phyloP scores from a whole-genome alignment of 176 grass and related monocot species.

The Juncus inflexus region DNA sequence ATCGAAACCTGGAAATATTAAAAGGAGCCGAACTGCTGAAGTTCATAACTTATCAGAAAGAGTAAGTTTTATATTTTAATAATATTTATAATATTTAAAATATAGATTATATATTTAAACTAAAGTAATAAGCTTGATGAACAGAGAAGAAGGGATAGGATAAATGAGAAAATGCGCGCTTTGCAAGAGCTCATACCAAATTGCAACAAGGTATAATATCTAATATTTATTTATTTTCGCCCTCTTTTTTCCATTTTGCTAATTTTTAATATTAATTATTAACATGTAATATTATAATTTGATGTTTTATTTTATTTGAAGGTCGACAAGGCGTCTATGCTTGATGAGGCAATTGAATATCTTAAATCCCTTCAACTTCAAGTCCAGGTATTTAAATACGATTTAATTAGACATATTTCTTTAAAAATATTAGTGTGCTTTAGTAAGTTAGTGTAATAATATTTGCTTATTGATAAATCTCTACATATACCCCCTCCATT shows the following conservation, averaged over 20 bases:
- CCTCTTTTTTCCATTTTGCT: conserved; percentile 4
- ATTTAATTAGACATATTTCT: no score
- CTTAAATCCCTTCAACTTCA: conserved; percentile 26
- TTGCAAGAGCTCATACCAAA: conserved; percentile 30
- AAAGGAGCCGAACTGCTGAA: conserved; percentile 66
- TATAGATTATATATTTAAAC: neutral
- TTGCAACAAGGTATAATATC: conserved; percentile 19
- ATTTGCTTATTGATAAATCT: no score
- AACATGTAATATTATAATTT: neutral
- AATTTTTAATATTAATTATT: neutral
- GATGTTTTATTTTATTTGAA: conserved; percentile 8
- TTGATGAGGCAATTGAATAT: conserved; percentile 28
- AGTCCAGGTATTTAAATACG: conserved; percentile 12
- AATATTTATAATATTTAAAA: conserved; percentile 4
- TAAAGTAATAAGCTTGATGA: conserved; percentile 1
- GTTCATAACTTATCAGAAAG: conserved; percentile 96
- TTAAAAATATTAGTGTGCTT: no score
- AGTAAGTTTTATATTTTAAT: conserved; percentile 37
- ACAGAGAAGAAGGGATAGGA: conserved; percentile 27
- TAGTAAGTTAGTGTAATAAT: no score
- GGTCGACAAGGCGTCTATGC: conserved; percentile 33
- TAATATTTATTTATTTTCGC: neutral
- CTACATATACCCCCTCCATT: no score
- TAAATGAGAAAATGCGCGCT: conserved; percentile 25
- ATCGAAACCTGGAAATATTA: conserved; percentile 36